Evolutionary conservation across 202 grass and related monocot species (phyloP).

Genomic region (Zoysia matrella): DNA sequence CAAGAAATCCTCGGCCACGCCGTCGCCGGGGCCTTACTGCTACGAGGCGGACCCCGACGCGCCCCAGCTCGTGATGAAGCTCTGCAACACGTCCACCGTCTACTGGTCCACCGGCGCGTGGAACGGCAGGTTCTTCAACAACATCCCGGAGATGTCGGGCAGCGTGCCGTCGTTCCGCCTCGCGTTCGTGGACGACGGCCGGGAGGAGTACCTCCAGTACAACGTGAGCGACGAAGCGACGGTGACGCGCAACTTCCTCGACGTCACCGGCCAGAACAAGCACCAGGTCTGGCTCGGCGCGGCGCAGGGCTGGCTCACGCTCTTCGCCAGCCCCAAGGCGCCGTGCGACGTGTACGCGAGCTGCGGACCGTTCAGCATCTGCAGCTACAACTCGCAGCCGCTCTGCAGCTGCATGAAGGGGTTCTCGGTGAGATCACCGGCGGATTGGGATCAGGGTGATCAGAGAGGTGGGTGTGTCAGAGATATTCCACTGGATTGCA

Average conservation of each 20-base stretch:
- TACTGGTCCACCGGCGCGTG: constrained; percentile 37
- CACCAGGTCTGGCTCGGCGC: constrained; percentile 34
- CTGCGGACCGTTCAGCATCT: constrained; percentile 49
- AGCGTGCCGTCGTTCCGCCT: constrained; percentile 1
- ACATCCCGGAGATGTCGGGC: constrained; percentile 38
- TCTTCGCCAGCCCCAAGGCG: constrained; percentile 35
- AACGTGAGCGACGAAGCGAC: constrained; percentile 19
- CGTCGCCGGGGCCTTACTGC: constrained; percentile 21
- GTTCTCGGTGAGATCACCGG: constrained; percentile 35
- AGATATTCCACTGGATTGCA: constrained; percentile 11
- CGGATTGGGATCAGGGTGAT: constrained; percentile 49
- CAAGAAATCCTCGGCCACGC: background rate
- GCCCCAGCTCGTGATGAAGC: constrained; percentile 25
- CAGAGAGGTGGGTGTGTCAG: constrained; percentile 49
- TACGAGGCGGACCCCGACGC: constrained; percentile 8
- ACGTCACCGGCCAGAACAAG: constrained; percentile 45
- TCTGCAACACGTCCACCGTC: constrained; percentile 1
- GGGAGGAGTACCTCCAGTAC: constrained; percentile 32
- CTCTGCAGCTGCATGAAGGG: constrained; percentile 55
- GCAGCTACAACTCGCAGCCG: constrained; percentile 15
- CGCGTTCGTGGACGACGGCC: constrained; percentile 5
- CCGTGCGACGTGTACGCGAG: constrained; percentile 54
- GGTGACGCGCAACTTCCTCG: constrained; percentile 40
- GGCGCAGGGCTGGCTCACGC: constrained; percentile 35
- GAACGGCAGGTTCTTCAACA: constrained; percentile 35